Evolutionary conservation across 768 basidiomycete genomes (phyloP).

Genomic region (Mycena leptocephala): DNA sequence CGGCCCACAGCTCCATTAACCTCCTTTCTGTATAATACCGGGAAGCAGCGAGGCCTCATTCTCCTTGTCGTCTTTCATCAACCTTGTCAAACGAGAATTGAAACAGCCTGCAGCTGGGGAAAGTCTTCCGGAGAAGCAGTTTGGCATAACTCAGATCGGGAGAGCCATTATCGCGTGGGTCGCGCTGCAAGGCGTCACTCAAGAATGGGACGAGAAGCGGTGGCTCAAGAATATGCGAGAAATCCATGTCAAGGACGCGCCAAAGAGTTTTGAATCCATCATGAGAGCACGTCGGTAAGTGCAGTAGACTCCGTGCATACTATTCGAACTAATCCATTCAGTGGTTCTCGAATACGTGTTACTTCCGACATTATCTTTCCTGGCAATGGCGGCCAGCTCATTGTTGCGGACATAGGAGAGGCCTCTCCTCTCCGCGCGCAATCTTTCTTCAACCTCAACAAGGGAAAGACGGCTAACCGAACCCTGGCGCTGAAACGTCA

Average conservation of each 20-base stretch:
- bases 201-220: slow-evolving; percentile 82
- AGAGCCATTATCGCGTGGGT: slow-evolving; percentile 87
- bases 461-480: slow-evolving; percentile 11
- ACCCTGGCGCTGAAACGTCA: slow-evolving; percentile 13
- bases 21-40: slow-evolving; percentile 80
- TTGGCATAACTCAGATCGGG: slow-evolving; percentile 76
- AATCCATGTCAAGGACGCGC: slow-evolving; percentile 71
- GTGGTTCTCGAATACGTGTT: slow-evolving; percentile 77
- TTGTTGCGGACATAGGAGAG: slow-evolving; percentile 88
- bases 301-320: neutral
- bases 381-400: slow-evolving; percentile 78
- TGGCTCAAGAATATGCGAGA: slow-evolving; percentile 81
- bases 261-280: slow-evolving; percentile 46
- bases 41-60: slow-evolving; percentile 87
- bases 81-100: slow-evolving; percentile 87
- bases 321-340: slow-evolving; percentile 30
- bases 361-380: slow-evolving; percentile 83
- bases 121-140: slow-evolving; percentile 71
- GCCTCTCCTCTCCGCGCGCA: slow-evolving; percentile 53
- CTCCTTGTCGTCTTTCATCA: slow-evolving; percentile 85
- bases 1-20: slow-evolving; percentile 84
- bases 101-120: slow-evolving; percentile 67
- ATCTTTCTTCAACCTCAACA: slow-evolving; percentile 42
- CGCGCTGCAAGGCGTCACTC: slow-evolving; percentile 85
- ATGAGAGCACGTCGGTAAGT: slow-evolving; percentile 54